phyloP scores from a whole-genome alignment of 202 grass and related monocot species.

The Zizania palustris region DNA sequence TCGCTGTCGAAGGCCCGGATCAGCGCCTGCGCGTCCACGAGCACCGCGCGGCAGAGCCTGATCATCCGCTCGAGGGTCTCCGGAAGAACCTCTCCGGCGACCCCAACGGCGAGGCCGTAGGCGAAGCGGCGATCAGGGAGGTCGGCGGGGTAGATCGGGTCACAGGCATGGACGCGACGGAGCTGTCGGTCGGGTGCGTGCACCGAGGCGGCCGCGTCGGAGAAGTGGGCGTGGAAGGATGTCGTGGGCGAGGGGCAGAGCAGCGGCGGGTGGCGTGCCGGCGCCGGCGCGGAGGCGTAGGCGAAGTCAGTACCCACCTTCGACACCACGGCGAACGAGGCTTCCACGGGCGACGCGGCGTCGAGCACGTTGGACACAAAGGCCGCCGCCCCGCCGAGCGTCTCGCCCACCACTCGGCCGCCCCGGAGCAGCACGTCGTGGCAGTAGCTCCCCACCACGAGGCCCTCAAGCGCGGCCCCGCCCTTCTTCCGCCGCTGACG shows the following conservation, averaged over 20 bases:
- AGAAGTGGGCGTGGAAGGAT: constrained; percentile 88
- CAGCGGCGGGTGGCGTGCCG: constrained; percentile 46
- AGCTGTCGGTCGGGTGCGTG: constrained; percentile 74
- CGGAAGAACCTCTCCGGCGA: constrained; percentile 74
- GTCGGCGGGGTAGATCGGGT: constrained; percentile 72
- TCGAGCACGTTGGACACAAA: constrained; percentile 93
- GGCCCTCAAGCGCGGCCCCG: constrained; percentile 19
- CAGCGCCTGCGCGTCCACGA: constrained; percentile 91
- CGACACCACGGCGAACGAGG: constrained; percentile 54
- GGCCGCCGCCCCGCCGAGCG: constrained; percentile 79
- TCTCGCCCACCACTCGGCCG: constrained; percentile 59
- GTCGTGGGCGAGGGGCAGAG: constrained; percentile 61
- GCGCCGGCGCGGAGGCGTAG: constrained; percentile 55
- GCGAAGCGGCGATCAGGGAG: constrained; percentile 64
- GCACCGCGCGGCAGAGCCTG: constrained; percentile 66
- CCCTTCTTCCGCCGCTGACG: not conserved
- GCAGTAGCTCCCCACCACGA: constrained; percentile 96
- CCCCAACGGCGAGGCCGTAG: constrained; percentile 74
- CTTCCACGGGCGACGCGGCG: constrained; percentile 51
- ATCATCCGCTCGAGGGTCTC: constrained; percentile 80
- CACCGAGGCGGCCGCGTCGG: constrained; percentile 41
- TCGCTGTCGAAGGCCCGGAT: constrained; percentile 80
- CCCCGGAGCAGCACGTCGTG: constrained; percentile 90
- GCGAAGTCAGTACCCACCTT: constrained; percentile 82
- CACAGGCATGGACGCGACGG: constrained; percentile 62